phyloP scores from a whole-genome alignment of 257 asterid species.

The Solanum arcanum region DNA sequence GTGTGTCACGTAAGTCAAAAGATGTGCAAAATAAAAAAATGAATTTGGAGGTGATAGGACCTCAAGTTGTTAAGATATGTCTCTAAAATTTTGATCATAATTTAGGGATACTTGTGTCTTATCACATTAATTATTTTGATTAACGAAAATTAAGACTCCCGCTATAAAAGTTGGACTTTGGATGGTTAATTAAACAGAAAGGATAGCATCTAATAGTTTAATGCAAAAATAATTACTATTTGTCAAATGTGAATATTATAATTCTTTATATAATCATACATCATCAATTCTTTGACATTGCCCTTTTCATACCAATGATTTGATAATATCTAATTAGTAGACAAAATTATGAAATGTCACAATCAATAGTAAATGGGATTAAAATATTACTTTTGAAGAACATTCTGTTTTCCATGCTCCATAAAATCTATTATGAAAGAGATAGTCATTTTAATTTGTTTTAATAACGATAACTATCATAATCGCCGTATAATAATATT shows the following conservation, averaged over 20 bases:
- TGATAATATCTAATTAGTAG: neutral
- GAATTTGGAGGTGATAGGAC: no score
- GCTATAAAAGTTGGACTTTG: neutral
- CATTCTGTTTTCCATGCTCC: neutral
- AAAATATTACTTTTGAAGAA: neutral
- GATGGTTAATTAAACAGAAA: neutral
- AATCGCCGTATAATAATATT: no score
- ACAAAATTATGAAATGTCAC: neutral
- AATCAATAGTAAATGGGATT: neutral
- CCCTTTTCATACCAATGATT: neutral
- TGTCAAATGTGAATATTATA: neutral
- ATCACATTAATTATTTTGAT: no score
- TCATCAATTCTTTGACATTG: neutral
- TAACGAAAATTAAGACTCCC: no score
- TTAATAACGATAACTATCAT: neutral
- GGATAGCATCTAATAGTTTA: neutral
- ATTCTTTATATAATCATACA: neutral
- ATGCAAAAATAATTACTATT: neutral
- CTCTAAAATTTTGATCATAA: no score
- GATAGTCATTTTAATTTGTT: neutral
- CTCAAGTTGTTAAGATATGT: no score
- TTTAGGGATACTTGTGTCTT: no score
- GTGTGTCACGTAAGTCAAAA: no score
- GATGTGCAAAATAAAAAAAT: no score
- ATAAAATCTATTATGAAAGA: neutral